phyloP scores from a whole-genome alignment of 352 stramenopile genomes.

The Thraustochytrium sp. region DNA sequence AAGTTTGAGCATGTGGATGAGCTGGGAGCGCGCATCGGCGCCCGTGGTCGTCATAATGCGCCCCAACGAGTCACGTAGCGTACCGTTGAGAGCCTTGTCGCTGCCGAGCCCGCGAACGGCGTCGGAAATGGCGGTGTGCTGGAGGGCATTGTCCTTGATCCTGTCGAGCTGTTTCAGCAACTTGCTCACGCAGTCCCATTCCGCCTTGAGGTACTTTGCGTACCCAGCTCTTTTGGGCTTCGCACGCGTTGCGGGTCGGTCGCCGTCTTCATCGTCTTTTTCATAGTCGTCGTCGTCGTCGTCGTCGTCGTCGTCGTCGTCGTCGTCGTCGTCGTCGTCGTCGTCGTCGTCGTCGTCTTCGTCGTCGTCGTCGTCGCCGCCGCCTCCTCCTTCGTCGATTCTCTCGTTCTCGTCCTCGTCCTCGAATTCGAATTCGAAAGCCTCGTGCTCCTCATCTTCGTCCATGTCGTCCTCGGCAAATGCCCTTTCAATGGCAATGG shows the following conservation, averaged over 20 bases:
- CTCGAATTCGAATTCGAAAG: background rate
- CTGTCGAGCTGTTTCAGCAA: too few species aligned
- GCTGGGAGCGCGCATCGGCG: slow-evolving; percentile 12
- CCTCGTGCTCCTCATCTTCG: background rate
- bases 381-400: background rate
- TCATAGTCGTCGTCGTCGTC: too few species aligned
- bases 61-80: background rate
- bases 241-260: too few species aligned
- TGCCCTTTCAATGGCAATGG: background rate
- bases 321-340: too few species aligned
- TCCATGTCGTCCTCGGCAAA: too few species aligned
- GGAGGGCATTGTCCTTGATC: too few species aligned
- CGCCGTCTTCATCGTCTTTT: too few species aligned
- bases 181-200: too few species aligned
- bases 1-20: slow-evolving; percentile 9
- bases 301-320: too few species aligned
- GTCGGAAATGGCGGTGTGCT: too few species aligned
- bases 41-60: slow-evolving; percentile 33
- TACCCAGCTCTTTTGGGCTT: background rate
- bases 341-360: background rate
- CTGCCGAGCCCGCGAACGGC: background rate
- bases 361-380: background rate
- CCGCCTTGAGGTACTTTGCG: slow-evolving; percentile 23
- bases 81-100: background rate
- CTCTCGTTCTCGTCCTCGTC: background rate